Conservation (phyloP, 1,284 basidiomycete genomes). For the Puccinia novopanici region DNA sequence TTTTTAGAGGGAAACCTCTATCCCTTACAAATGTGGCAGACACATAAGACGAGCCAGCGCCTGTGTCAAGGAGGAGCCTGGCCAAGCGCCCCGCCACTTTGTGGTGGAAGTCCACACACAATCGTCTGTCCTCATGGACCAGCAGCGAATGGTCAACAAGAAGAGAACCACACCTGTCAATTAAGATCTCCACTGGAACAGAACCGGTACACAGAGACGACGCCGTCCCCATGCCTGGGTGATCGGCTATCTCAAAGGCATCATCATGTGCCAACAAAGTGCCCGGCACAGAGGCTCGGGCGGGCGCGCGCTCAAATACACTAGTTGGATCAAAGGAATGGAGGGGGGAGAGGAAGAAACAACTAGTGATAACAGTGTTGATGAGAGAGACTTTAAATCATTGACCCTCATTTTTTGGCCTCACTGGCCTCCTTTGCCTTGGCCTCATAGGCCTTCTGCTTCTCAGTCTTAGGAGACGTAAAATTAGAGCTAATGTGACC, state of each 20-base stretch:
- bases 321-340: neutral
- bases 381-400: neutral
- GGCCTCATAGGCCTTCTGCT: neutral
- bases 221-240: neutral
- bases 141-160: neutral
- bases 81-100: too few species aligned
- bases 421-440: too few species aligned
- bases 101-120: too few species aligned
- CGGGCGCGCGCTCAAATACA: neutral
- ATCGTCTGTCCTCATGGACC: too few species aligned
- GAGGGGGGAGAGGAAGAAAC: neutral
- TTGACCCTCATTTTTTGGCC: conserved; percentile 8
- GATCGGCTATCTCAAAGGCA: neutral
- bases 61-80: too few species aligned
- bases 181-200: neutral
- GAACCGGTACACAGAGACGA: neutral
- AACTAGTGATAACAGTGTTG: neutral
- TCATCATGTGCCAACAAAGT: neutral
- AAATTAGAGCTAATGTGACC: neutral
- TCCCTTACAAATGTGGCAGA: too few species aligned
- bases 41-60: too few species aligned
- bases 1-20: too few species aligned
- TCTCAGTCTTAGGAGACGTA: neutral
- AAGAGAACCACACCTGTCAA: neutral
- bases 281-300: neutral